Conservation (phyloP, 2,329 filamentous ascomycete species). For the Fusarium siculi region DNA sequence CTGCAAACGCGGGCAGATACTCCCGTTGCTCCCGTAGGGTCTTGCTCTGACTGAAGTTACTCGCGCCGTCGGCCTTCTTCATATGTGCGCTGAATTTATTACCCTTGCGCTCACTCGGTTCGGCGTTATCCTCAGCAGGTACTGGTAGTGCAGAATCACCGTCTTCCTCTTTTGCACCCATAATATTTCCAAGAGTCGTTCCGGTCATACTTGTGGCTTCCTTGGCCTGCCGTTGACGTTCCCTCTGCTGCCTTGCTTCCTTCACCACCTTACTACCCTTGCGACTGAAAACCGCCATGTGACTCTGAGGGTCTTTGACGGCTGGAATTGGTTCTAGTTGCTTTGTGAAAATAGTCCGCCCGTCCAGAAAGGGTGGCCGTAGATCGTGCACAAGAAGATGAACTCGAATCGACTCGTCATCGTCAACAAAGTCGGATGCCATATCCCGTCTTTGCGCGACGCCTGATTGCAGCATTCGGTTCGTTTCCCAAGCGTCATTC, state of each 20-base stretch:
- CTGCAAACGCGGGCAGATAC: conserved; percentile 93
- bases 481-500: conserved; percentile 98
- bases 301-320: conserved; percentile 91
- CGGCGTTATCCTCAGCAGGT: conserved; percentile 74
- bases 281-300: conserved; percentile 97
- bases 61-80: conserved; percentile 86
- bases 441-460: conserved; percentile 90
- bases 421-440: conserved; percentile 80
- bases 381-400: conserved; percentile 95
- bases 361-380: conserved; percentile 93
- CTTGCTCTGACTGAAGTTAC: conserved; percentile 93
- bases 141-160: conserved; percentile 88
- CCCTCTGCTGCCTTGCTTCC: conserved; percentile 89
- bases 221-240: conserved; percentile 92
- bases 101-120: conserved; percentile 59
- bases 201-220: conserved; percentile 94
- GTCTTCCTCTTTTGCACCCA: conserved; percentile 93
- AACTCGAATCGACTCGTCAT: conserved; percentile 88
- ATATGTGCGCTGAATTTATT: conserved; percentile 91
- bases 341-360: conserved; percentile 95
- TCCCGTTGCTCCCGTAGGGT: conserved; percentile 90
- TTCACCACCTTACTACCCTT: conserved; percentile 95
- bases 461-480: conserved; percentile 96
- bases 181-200: conserved; percentile 91
- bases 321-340: conserved; percentile 95